Base-by-base conservation (phyloP, 495 filamentous ascomycete genomes). In the Annulohypoxylon bovei region DNA sequence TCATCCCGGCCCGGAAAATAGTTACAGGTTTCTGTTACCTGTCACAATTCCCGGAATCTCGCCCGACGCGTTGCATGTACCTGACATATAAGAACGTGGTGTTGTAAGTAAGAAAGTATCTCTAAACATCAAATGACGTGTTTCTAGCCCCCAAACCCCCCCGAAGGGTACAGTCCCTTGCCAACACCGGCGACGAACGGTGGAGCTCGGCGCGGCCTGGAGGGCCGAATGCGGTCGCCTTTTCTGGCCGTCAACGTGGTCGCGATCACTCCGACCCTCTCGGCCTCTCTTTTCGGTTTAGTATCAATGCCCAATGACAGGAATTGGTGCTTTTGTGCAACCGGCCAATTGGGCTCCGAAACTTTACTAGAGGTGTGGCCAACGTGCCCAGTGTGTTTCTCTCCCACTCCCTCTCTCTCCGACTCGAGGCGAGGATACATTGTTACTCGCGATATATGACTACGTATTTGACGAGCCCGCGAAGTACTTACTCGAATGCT, bases 291-390 rank as follows among this genome's bases (percentile, higher is more conserved):
- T 20, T 63, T 63, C 60, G 65, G 70, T 66, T 66, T 70, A 70
- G 66, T 55, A 69, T 73, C 70, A 73, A 62, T 73, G 70, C 70
- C 70, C 70, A 73, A 73, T 73, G 70, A 54, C 65, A 72, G 56
- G 59, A 66, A 66, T 27, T 62, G 32, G 25, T 56, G 28, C 39
- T 40, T 69, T 55, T 53, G 65, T 70, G 58, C 56, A 25, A 73
- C 65, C 66, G 70, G 66, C 58, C 70, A 67, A 73, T 73, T 73
- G 70, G 70, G 70, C 70, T 63, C 57, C 57, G 57, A 73, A 44
- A 49, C 28, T 27, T 25, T 11, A 33, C 35, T 35, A 40, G 47
- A 52, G 64, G 58, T 60, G 70, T 66, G 61, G 56, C 61, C 65
- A 58, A 50, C 40, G 5, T 46, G 37, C 59, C 65, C 53, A 68